Evolutionary conservation across 441 rosid species (phyloP).

Genomic region (Croton setiger): DNA sequence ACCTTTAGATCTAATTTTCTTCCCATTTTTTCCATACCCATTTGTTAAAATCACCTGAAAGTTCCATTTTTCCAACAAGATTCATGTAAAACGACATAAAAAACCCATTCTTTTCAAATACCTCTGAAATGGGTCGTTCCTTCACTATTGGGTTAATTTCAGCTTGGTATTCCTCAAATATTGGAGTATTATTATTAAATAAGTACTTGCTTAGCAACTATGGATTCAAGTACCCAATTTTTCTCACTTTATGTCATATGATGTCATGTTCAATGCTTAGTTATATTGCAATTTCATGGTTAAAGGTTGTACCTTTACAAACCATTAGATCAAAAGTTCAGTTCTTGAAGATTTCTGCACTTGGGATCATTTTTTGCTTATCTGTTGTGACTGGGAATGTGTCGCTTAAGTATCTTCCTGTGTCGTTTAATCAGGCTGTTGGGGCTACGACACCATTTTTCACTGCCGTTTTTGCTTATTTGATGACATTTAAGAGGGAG

Average conservation of each 20-base stretch:
- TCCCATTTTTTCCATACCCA: background rate
- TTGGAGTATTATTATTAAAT: constrained; percentile 65
- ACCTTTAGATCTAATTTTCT: background rate
- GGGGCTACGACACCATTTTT: constrained; percentile 81
- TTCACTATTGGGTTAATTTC: constrained; percentile 48
- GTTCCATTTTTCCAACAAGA: background rate
- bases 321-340: constrained; percentile 41
- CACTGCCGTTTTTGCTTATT: constrained; percentile 64
- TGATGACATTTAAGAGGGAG: constrained; percentile 51
- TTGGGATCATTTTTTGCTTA: constrained; percentile 53
- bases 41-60: background rate
- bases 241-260: constrained; percentile 74
- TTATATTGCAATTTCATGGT: constrained; percentile 48
- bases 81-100: constrained; percentile 4
- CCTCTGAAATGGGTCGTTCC: constrained; percentile 26
- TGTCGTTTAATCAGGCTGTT: constrained; percentile 65
- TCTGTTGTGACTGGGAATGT: constrained; percentile 68
- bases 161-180: constrained; percentile 62
- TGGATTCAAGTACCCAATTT: constrained; percentile 69
- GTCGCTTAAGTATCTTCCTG: constrained; percentile 54
- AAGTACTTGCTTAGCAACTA: constrained; percentile 60
- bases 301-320: constrained; percentile 54
- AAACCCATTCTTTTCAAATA: background rate
- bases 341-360: constrained; percentile 53
- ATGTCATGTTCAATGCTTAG: constrained; percentile 55